Base-by-base conservation (phyloP, 257 asterid species). In the Euphrasia confusa region DNA sequence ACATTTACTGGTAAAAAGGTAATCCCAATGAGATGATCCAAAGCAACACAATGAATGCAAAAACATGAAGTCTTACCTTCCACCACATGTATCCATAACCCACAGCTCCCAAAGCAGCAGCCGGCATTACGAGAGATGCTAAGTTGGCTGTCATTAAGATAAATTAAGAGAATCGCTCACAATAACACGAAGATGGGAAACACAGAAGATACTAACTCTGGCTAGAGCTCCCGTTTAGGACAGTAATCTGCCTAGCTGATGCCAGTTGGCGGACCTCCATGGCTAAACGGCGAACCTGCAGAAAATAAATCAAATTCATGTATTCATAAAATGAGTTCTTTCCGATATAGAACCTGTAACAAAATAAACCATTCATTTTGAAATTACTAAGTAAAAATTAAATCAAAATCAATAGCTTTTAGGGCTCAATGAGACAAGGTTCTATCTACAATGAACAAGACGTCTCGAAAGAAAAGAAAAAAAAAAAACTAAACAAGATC, bases 11-110 rank as follows among this genome's bases (percentile, higher is more conserved):
- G 71, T 54, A 21, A 50, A 8, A 7, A 33, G 40, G 48, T 10
- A 42, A 54, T 48, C 21, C 21, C 28, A 60, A 14, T 21, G 15
- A 60, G 47, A 55, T 24, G 39, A 49, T 57, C 61, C 60, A 7
- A n/a, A 27, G n/a, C 14, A 68, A 64, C 26, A 2, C 58, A 30
- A 52, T 58, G 37, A 55, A 49, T 13, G 10, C 27, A 30, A 56
- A 54, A 21, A 35, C 10, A 58, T 27, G 50, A n/a, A 24, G 33
- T 45, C 47, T 55, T 48, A 87, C 95, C 95, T 88, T 88, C 94
- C 94, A 84, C 91, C 91, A 76, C 96, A 85, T 88, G 71, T 88
- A 88, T 59, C 90, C 94, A 74, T 84, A 82, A 57, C 95, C 88
- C 75, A 84, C 28, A 30, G 94, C 85, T 65, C 93, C 94, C 50